Base-by-base conservation (phyloP, 1,284 basidiomycete species). In the Ganoderma boninense region DNA sequence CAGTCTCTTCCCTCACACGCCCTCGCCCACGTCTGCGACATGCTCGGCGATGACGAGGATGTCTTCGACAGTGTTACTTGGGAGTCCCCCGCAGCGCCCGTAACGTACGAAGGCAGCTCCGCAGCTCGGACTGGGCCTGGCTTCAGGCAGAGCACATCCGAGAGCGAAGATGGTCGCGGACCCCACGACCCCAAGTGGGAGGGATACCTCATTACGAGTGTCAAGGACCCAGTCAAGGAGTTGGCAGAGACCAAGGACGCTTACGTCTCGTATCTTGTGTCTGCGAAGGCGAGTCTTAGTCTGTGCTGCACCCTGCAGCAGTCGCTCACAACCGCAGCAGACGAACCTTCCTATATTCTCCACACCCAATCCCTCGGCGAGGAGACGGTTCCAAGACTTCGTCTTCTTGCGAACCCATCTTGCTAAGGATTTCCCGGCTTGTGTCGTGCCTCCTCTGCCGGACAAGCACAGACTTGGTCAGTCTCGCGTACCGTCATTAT, bases 331-430 rank as follows among this genome's bases (percentile, higher is more conserved):
- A 57, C n/a, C 29, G 67, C n/a, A 60, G 46, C 78, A 96, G 95
- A 97, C 95, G 38, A 95, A 92, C 76, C 87, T 93, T 26, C 87
- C 89, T 35, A 94, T 91, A 84, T 99, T 94, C 86, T 90, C 92
- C 35, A 88, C 90, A 57, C 84, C 86, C 4, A 92, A 85, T 70
- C 92, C 94, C 2, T 90, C 92, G 7, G 85, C 94, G 18, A 90
- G 97, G 66, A 88, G 97, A 71, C 90, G 97, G 35, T 99, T 98
- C 84, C 95, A 97, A 78, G 98, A 99, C 83, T 99, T 99, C 82
- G 94, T 95, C 46, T 99, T 99, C 80, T 85, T 99, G 46, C 87
- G 95, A 71, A 92, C 98, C 64, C 90, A 98, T 77, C 90, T 99
- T 43, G 89, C 90, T 26, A 92, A 92, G 82, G 94, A 97, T 81